Conservation (phyloP, 1,284 basidiomycete genomes). For the Irpex sp. region DNA sequence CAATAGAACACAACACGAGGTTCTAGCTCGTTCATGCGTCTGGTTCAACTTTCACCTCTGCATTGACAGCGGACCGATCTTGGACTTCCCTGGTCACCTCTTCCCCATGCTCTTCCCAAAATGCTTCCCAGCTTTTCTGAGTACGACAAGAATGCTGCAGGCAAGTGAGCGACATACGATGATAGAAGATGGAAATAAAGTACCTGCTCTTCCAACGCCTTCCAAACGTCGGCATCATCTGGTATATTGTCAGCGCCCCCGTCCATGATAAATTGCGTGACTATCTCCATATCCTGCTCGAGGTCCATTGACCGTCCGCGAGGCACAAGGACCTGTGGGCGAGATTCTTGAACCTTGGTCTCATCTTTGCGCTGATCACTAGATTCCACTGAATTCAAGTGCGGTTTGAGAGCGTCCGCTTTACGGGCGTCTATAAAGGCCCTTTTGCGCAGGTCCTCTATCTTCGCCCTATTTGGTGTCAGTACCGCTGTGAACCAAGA, state of each 20-base stretch:
- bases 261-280: constrained; percentile 42
- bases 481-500: constrained; percentile 32
- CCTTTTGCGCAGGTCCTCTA: constrained; percentile 31
- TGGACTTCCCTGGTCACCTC: constrained; percentile 17
- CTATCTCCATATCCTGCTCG: constrained; percentile 1
- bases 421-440: constrained; percentile 35
- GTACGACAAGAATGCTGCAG: constrained; percentile 45
- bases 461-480: background rate
- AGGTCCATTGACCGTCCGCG: background rate
- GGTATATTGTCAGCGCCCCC: constrained; percentile 38
- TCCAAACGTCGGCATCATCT: constrained; percentile 47
- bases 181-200: background rate
- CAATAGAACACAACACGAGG: background rate
- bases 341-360: background rate
- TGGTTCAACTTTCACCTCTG: constrained; percentile 4
- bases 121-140: constrained; percentile 49
- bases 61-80: background rate
- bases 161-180: constrained; percentile 6
- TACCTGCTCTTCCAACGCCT: constrained; percentile 24
- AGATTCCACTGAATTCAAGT: background rate
- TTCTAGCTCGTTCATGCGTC: background rate
- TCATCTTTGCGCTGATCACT: background rate
- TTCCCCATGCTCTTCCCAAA: constrained; percentile 42
- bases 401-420: constrained; percentile 14
- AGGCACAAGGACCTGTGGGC: background rate